Conservation (phyloP, 257 asterid species). For the Gentiana dahurica region DNA sequence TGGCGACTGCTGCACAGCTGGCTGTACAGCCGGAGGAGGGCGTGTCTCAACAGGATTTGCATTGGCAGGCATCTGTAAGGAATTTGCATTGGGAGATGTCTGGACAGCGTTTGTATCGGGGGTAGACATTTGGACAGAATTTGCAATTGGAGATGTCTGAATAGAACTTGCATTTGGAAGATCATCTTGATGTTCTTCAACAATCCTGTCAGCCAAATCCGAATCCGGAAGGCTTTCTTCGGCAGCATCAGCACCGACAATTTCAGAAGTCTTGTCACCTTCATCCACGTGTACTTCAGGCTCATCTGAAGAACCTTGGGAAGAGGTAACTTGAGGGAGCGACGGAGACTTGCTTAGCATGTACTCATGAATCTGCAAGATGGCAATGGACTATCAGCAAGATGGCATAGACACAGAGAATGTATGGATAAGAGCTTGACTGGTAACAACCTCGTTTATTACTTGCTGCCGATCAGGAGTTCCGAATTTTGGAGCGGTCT, state of each 20-base stretch:
- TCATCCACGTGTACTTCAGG: constrained; percentile 17
- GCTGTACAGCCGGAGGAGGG: constrained; percentile 17
- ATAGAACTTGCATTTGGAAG: constrained; percentile 23
- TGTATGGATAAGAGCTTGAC: background rate
- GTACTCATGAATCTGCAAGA: constrained; percentile 60
- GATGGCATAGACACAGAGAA: background rate
- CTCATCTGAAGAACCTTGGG: constrained; percentile 24
- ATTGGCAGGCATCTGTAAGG: constrained; percentile 10
- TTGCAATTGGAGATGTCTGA: constrained; percentile 29
- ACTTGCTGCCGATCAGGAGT: constrained; percentile 66
- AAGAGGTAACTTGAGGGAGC: constrained; percentile 32
- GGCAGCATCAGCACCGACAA: constrained; percentile 18
- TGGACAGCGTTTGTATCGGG: background rate
- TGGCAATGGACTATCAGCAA: background rate
- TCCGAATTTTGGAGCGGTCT: constrained; percentile 56
- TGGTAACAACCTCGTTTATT: constrained; percentile 61
- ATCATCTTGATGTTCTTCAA: constrained; percentile 29
- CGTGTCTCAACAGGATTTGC: constrained; percentile 28
- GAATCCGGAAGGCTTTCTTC: constrained; percentile 24
- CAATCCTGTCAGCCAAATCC: constrained; percentile 18
- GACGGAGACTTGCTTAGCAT: constrained; percentile 65
- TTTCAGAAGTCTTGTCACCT: constrained; percentile 23
- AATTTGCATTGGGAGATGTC: constrained; percentile 8
- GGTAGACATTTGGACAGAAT: constrained; percentile 25
- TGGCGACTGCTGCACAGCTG: constrained; percentile 25